These are phyloP conservation scores for Corchorus olitorius DNA, from an alignment of 345 rosid genomes.

Conservation along the genomic window DNA sequence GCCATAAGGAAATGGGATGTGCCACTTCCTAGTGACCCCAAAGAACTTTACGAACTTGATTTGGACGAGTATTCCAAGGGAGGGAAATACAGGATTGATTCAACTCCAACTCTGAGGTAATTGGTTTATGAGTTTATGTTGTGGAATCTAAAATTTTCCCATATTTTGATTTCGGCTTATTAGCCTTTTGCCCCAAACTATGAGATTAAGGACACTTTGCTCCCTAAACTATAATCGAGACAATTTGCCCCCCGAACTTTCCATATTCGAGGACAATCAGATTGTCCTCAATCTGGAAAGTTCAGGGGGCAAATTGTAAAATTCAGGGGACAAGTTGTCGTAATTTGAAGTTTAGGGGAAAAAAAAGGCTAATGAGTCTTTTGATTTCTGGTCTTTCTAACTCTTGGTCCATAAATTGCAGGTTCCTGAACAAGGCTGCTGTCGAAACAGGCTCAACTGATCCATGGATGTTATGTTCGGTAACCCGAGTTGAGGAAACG, in stretches of 20 bases:
- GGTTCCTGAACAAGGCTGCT: conserved; percentile 74
- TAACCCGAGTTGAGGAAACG: conserved; percentile 93
- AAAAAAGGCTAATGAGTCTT: too few species aligned
- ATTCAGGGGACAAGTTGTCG: too few species aligned
- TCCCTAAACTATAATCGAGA: too few species aligned
- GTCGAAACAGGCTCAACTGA: conserved; percentile 52
- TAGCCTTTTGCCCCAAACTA: too few species aligned
- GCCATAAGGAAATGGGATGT: conserved; percentile 60
- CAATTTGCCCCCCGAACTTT: too few species aligned
- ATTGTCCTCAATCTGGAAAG: too few species aligned
- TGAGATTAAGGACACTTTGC: too few species aligned
- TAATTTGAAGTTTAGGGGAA: too few species aligned
- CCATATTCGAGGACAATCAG: too few species aligned
- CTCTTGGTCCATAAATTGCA: conserved; percentile 18
- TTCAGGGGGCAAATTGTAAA: too few species aligned
- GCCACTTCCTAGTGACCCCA: conserved; percentile 44
- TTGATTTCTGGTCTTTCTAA: not conserved
- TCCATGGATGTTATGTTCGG: conserved; percentile 70
- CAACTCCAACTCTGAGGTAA: conserved; percentile 67
- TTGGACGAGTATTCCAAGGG: conserved; percentile 46
- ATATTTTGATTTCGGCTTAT: too few species aligned
- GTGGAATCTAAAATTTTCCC: not conserved
- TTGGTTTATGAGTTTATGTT: not conserved
- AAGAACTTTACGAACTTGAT: conserved; percentile 60
- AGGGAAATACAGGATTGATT: conserved; percentile 61